Percentiles rank a stretch among this genome's conserved stretches.
Conservation (phyloP, 2,329 filamentous ascomycete species). For the Aureobasidium sp. region DNA sequence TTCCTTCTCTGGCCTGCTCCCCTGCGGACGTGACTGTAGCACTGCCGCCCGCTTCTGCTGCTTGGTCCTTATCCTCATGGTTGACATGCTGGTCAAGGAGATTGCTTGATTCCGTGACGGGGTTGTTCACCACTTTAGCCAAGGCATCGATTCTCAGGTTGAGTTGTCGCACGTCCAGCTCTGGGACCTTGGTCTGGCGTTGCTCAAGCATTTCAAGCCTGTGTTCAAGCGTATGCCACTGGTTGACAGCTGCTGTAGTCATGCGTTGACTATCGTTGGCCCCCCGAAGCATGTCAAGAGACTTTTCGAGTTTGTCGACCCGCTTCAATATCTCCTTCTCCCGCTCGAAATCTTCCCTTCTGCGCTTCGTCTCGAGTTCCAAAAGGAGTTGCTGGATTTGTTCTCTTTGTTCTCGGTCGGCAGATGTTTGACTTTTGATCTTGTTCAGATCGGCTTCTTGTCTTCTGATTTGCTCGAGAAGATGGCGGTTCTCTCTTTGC, state of each 20-base stretch:
- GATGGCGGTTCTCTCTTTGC: background rate
- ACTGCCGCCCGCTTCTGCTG: background rate
- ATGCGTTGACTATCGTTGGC: background rate
- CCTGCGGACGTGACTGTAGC: background rate
- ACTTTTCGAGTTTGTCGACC: background rate
- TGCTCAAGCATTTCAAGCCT: constrained; percentile 3
- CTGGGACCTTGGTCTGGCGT: background rate
- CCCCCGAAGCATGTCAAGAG: background rate
- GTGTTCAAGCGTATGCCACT: background rate
- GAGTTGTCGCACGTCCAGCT: background rate
- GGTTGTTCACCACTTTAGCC: background rate
- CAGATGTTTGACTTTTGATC: background rate
- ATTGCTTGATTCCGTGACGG: background rate
- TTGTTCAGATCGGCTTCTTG: constrained; percentile 4
- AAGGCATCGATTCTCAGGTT: background rate
- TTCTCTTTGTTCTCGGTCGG: background rate
- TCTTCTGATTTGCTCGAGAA: background rate
- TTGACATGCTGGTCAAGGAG: background rate
- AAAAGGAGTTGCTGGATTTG: background rate
- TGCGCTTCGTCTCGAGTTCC: background rate
- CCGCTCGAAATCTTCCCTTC: constrained; percentile 3
- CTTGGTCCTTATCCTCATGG: background rate
- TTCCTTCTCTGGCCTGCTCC: background rate
- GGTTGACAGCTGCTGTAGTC: background rate
- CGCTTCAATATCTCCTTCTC: constrained; percentile 10